Evolutionary conservation across 306 rosid species (phyloP), one percentile per base, ranked within the genome.

Genomic region (Arachis hypogaea): DNA sequence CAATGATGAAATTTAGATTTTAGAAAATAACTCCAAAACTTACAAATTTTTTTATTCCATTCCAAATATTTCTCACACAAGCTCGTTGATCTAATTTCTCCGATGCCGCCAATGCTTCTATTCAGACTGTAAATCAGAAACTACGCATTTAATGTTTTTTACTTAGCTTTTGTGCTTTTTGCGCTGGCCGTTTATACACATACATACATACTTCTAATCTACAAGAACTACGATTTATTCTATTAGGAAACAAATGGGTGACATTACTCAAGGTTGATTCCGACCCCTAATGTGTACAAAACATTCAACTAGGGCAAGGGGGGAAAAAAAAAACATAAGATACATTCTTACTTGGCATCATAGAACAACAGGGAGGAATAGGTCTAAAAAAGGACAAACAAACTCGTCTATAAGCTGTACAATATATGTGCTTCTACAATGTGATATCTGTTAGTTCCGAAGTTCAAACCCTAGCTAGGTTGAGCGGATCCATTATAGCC

Each of bases 401-500:
- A 54, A 74, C 59, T 73, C 49, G 59, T 75, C 71, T 78, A 68
- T 52, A 65, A 66, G 57, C 76, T 79, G 56, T 86, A 80, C 75
- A 84, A 58, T 29, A 30, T n/a, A 28, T 46, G 16, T 68, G 77
- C 60, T 45, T 40, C 67, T 80, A 30, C 44, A 6, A 69, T 38
- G 59, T 41, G 33, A 50, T 57, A n/a, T 63, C 50, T 55, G 56
- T 61, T 59, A 51, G 58, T 46, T 74, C 8, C 8, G 43, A 77
- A 56, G 38, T 33, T 33, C 38, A 33, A 33, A 33, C 73, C 58
- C 79, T 44, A 78, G 41, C 78, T 73, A 50, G 84, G 80, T 73
- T 78, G 84, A 85, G 58, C 82, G 28, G 69, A 77, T 72, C 87
- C 83, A 7, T 76, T 58, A 45, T 87, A 86, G 56, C 93, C 93